Conservation (phyloP, 2,329 filamentous ascomycete species). For the Pseudocercospora ulei region DNA sequence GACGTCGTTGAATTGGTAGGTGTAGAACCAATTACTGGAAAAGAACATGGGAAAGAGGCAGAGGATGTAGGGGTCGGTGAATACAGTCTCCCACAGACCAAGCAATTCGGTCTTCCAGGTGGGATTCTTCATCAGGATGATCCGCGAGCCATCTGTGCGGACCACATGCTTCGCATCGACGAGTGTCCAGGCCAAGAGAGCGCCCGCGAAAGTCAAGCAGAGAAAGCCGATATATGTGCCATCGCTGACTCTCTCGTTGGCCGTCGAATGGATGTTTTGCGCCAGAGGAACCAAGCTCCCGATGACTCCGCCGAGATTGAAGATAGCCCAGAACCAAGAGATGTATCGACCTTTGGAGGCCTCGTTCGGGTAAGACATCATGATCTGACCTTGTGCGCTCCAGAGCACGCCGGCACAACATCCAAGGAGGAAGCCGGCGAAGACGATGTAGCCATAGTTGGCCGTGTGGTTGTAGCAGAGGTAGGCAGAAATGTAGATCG, state of each 20-base stretch:
- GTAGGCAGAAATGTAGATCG: constrained; percentile 61
- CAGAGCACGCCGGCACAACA: constrained; percentile 69
- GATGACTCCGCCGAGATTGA: constrained; percentile 82
- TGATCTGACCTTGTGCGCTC: constrained; percentile 73
- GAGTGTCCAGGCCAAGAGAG: constrained; percentile 57
- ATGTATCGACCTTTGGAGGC: constrained; percentile 76
- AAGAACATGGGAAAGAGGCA: constrained; percentile 72
- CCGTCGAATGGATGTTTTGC: constrained; percentile 55
- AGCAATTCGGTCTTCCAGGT: constrained; percentile 62
- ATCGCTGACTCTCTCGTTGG: constrained; percentile 49
- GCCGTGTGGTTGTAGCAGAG: constrained; percentile 58
- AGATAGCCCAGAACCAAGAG: constrained; percentile 85
- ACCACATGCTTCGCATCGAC: constrained; percentile 61
- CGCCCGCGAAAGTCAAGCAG: constrained; percentile 66
- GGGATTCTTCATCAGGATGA: constrained; percentile 83
- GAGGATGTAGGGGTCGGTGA: constrained; percentile 60
- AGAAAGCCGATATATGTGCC: constrained; percentile 81
- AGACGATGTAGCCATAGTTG: constrained; percentile 52
- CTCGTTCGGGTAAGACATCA: constrained; percentile 82
- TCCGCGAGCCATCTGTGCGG: constrained; percentile 63
- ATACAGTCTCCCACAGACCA: constrained; percentile 64
- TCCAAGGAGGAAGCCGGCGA: constrained; percentile 65
- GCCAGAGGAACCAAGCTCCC: constrained; percentile 65
- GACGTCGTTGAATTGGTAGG: constrained; percentile 66
- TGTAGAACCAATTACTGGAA: constrained; percentile 68